Percentiles rank a stretch among this genome's conserved stretches.
Evolutionary conservation across 176 grass and related monocot species (phyloP).

Genomic region (Areca catechu): DNA sequence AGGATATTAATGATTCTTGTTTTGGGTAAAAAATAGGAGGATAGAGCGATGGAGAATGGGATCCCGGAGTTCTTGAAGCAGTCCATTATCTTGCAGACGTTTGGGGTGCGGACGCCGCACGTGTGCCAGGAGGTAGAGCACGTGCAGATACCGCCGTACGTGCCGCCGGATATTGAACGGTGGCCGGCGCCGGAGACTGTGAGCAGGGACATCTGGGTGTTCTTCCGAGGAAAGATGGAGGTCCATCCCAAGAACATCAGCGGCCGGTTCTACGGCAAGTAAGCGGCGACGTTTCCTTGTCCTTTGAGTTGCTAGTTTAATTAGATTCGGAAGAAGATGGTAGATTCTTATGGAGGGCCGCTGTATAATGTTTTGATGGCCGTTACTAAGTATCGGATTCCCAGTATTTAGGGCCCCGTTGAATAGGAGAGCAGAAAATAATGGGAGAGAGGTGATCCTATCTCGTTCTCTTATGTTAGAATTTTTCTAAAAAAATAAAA

Average conservation of each 20-base stretch:
- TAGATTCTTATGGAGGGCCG: too few species aligned
- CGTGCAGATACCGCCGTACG: constrained; percentile 69
- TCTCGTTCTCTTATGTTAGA: too few species aligned
- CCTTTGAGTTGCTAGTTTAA: neutral
- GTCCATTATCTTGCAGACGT: constrained; percentile 74
- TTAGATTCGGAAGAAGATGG: too few species aligned
- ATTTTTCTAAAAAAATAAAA: too few species aligned
- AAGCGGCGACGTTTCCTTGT: constrained; percentile 5
- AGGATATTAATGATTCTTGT: too few species aligned
- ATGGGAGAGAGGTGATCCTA: too few species aligned
- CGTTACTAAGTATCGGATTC: too few species aligned
- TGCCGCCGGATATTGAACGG: constrained; percentile 33
- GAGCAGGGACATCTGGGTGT: constrained; percentile 60
- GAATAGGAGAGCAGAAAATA: too few species aligned
- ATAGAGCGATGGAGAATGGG: constrained; percentile 60
- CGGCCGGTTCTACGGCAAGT: constrained; percentile 94
- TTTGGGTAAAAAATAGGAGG: constrained; percentile 31
- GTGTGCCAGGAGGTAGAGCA: constrained; percentile 68
- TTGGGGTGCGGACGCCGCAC: constrained; percentile 43
- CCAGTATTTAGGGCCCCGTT: too few species aligned
- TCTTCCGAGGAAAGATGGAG: constrained; percentile 91
- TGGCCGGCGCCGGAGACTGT: constrained; percentile 36
- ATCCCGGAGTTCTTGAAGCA: constrained; percentile 66
- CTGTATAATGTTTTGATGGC: too few species aligned
- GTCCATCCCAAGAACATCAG: constrained; percentile 93